Evolutionary conservation across 768 basidiomycete species (phyloP).

Genomic region (Flagelloscypha sp.): DNA sequence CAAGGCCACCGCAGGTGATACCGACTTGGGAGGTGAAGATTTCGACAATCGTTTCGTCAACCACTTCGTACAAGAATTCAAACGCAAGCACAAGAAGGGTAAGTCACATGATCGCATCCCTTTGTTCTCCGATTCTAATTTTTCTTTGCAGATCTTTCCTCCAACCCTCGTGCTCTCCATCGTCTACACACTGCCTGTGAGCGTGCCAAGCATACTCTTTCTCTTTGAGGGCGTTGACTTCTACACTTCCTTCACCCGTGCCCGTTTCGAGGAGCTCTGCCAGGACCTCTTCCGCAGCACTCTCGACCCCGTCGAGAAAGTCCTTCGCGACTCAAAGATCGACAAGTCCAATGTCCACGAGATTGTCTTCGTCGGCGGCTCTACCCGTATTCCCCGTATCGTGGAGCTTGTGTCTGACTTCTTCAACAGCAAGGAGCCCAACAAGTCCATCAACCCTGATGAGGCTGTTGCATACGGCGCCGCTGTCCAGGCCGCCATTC

Average conservation of each 20-base stretch:
- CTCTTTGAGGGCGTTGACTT: constrained; percentile 97
- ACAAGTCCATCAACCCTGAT: constrained; percentile 99
- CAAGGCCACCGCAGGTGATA: constrained; percentile 97
- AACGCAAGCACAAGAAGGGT: constrained; percentile 96
- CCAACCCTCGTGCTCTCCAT: constrained; percentile 91
- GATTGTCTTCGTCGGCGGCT: constrained; percentile 96
- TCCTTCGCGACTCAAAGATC: constrained; percentile 95
- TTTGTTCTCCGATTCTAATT: constrained; percentile 8
- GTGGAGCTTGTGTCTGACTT: constrained; percentile 97
- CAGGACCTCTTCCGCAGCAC: constrained; percentile 92
- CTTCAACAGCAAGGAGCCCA: constrained; percentile 98
- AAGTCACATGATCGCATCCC: constrained; percentile 12
- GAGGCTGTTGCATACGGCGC: constrained; percentile 99
- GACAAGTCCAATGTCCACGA: constrained; percentile 95
- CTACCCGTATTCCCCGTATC: constrained; percentile 96
- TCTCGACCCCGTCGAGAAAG: constrained; percentile 94
- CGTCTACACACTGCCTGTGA: constrained; percentile 97
- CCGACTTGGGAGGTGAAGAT: constrained; percentile 96
- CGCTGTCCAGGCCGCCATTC: constrained; percentile 96
- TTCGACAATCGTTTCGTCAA: constrained; percentile 97
- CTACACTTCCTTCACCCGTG: constrained; percentile 96
- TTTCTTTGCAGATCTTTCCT: constrained; percentile 57
- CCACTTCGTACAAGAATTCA: constrained; percentile 95
- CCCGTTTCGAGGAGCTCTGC: constrained; percentile 94
- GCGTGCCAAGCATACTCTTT: constrained; percentile 93